Evolutionary conservation across 2,329 filamentous ascomycete genomes (phyloP), one percentile per base, ranked within the genome.

Genomic region (Aspergillus oerlinghausenensis): DNA sequence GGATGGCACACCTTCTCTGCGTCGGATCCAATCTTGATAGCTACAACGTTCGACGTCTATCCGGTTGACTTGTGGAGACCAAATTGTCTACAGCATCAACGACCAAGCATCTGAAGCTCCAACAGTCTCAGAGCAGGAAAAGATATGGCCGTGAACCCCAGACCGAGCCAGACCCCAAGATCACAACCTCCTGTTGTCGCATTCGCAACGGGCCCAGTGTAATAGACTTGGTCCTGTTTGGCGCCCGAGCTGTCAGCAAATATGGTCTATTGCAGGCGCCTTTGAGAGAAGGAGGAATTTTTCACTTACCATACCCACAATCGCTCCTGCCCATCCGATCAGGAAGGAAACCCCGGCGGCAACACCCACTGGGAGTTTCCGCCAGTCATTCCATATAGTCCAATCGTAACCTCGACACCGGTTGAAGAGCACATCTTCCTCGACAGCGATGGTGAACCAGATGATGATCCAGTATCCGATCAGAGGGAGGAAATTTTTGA

Each of bases 401-500:
- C 76, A 78, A 60, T 77, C 72, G 59, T 73, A 78, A 1, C 63
- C 64, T 45, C 59, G 65, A n/a, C 63, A 59, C 26, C 73, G 65
- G 21, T 73, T 70, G 65, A 80, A 80, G 5, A 79, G 60, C 17
- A 77, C 11, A 47, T 79, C 71, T 59, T 79, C 74, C 56, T 78
- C 69, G 2, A 77, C 49, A 5, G 74, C 66, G 47, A 79, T 76
- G 38, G 71, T 70, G 50, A 79, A 62, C 70, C 73, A 79, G 40
- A 75, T 74, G 21, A 71, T 66, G 8, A 76, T 63, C 77, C 77
- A 80, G 58, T 80, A 79, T 4, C 76, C 75, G 61, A 80, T 79
- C 19, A 80, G 58, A 7, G 77, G 74, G 17, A 80, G 65, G 55
- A 79, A 77, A 55, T 76, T 73, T 52, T 75, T 68, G 59, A 79